Evolutionary conservation across 495 filamentous ascomycete species (phyloP).

Genomic region (Sordaria brevicollis): DNA sequence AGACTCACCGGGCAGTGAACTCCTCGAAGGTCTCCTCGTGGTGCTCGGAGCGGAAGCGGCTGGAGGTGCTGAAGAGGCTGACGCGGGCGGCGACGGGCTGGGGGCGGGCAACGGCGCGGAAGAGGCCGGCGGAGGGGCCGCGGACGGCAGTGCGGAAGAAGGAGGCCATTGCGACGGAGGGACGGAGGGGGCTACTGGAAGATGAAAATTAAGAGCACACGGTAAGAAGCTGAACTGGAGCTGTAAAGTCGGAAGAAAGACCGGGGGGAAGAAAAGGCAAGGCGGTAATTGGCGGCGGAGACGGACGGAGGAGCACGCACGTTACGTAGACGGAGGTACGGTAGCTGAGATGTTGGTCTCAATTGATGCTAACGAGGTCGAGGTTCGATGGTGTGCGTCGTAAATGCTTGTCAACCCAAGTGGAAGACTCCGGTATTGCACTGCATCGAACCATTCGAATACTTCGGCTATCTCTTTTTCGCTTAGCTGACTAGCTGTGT

Average conservation of each 20-base stretch:
- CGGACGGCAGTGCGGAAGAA: slow-evolving; percentile 62
- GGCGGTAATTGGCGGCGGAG: slow-evolving; percentile 11
- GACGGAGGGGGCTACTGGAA: slow-evolving; percentile 1
- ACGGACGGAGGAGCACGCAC: slow-evolving; percentile 4
- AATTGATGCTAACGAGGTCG: slow-evolving; percentile 14
- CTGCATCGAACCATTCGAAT: slow-evolving; percentile 22
- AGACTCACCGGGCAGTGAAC: slow-evolving; percentile 88
- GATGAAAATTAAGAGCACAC: slow-evolving; percentile 5
- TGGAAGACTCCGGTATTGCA: slow-evolving; percentile 12
- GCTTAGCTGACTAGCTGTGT: slow-evolving; percentile 11
- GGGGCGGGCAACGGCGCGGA: slow-evolving; percentile 45
- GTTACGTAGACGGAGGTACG: slow-evolving; percentile 13
- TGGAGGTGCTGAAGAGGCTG: slow-evolving; percentile 61
- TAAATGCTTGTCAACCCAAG: neutral
- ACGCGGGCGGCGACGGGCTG: slow-evolving; percentile 29
- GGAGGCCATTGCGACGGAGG: slow-evolving; percentile 43
- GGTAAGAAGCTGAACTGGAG: slow-evolving; percentile 1
- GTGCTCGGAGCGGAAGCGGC: slow-evolving; percentile 44
- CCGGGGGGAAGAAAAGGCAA: slow-evolving; percentile 7
- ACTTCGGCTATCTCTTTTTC: slow-evolving; percentile 12
- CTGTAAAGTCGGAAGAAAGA: neutral
- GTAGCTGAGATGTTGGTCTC: slow-evolving; percentile 10
- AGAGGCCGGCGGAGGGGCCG: slow-evolving; percentile 54
- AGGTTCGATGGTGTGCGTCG: slow-evolving; percentile 8
- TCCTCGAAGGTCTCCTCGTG: slow-evolving; percentile 97